phyloP scores from a whole-genome alignment of 176 grass and related monocot genomes.

The Avena atlantica region DNA sequence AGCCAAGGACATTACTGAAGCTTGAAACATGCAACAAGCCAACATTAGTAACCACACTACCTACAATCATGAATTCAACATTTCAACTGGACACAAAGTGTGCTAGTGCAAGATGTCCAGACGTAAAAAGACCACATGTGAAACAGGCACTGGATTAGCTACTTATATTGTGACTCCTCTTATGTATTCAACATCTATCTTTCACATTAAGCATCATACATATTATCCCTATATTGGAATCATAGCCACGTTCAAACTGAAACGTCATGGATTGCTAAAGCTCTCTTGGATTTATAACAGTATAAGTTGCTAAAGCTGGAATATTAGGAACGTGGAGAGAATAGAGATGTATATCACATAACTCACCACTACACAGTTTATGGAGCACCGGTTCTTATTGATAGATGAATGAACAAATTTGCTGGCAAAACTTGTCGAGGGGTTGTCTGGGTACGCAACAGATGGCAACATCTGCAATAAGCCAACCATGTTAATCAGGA shows the following conservation, averaged over 20 bases:
- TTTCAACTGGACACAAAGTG: conserved; percentile 11
- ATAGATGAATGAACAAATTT: conserved; percentile 99
- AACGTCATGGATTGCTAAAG: background rate
- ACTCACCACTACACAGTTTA: conserved; percentile 95
- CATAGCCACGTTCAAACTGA: conserved; percentile 12
- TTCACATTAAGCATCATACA: background rate
- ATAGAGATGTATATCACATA: conserved; percentile 34
- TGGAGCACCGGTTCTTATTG: conserved; percentile 98
- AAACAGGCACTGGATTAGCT: background rate
- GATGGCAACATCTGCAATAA: conserved; percentile 86
- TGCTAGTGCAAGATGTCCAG: background rate
- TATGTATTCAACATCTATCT: background rate
- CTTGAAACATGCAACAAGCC: conserved; percentile 3
- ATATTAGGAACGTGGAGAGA: background rate
- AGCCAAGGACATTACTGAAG: background rate
- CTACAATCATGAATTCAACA: background rate
- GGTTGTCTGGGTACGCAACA: conserved; percentile 88
- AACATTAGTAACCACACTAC: background rate
- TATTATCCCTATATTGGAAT: background rate
- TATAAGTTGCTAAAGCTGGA: background rate
- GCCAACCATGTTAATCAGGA: conserved; percentile 29
- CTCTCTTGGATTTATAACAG: conserved; percentile 24
- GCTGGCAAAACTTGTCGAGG: conserved; percentile 92
- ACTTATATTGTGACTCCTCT: background rate
- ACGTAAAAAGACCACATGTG: background rate